Evolutionary conservation across 2,329 filamentous ascomycete species (phyloP), one percentile per base, ranked within the genome.

Genomic region (Triangularia verruculosa): DNA sequence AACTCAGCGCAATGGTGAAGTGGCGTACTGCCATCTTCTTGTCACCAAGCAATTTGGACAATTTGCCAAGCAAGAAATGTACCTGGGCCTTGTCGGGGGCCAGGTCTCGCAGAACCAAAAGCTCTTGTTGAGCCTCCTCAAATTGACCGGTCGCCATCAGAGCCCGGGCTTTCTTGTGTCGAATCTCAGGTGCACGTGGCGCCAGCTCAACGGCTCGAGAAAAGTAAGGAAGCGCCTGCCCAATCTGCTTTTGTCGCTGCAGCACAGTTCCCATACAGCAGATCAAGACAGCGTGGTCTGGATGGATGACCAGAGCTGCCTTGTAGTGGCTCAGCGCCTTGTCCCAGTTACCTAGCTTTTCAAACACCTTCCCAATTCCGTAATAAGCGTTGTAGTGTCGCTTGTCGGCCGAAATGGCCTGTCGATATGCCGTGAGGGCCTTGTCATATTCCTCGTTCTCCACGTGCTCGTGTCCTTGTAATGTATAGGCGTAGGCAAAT

Each of bases 321-420:
- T 92, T 87, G 80, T 96, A 99, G 78, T 99, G 94, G 63, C 89
- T 88, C 72, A 96, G 91, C 1, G 95, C 94, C 74, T 95, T 92
- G 66, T 96, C 92, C 70, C 92, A 93, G 74, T 92, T 93, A 72
- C 93, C 93, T 71, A 96, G 86, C 73, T 93, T 94, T 76, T 96
- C 92, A 72, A 94, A 95, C 1, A 97, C 93, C 64, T 85, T 83
- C 28, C 87, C 88, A 62, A 90, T 87, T 69, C 95, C 95, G 74
- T 98, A 99, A 86, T 96, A 98, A n/a, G 94, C 95, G 73, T 97
- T 97, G 80, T 98, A 99, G 74, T 97, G 94, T 20, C 94, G 88
- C 61, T 86, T 87, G 72, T 99, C 93, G 0, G 92, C 92, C 53
- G 89, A 86, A 69, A 99, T 91, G 1, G 92, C 93, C 60, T 89